These are phyloP conservation scores for Mycena metata DNA, from an alignment of 768 basidiomycete species.

Conservation along the genomic window DNA sequence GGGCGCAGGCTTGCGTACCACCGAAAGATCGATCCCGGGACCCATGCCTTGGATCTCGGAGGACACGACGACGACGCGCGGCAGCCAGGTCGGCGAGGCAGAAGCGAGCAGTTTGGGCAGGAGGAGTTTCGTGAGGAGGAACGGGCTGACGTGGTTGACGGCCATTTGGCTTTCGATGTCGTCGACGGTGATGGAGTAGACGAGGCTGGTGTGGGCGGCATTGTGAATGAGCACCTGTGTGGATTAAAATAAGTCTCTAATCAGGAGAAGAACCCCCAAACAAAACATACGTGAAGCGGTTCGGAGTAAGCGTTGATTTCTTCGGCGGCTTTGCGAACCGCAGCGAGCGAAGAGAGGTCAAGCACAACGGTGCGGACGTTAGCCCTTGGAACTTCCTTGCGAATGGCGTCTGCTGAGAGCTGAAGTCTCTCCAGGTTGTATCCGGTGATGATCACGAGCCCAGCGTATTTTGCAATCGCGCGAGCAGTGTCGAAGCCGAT, in stretches of 20 bases:
- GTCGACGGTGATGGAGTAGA: neutral
- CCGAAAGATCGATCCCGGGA: neutral
- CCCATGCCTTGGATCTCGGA: neutral
- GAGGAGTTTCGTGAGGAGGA: neutral
- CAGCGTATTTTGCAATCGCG: no score
- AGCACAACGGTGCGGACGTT: no score
- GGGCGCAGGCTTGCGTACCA: neutral
- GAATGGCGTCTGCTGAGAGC: no score
- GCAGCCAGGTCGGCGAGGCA: neutral
- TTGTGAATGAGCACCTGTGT: constrained; percentile 5
- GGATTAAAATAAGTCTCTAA: no score
- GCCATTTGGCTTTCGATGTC: neutral
- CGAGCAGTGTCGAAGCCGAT: no score
- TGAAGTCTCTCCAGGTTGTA: no score
- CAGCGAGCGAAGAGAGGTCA: no score
- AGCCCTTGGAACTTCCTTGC: no score
- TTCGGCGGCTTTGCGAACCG: no score
- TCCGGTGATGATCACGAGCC: no score
- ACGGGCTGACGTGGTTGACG: neutral
- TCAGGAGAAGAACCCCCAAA: no score
- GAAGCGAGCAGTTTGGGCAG: constrained; percentile 1
- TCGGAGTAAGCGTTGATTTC: no score
- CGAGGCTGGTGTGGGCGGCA: neutral
- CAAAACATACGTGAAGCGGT: constrained; percentile 6
- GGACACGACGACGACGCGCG: constrained; percentile 3